A percentile compares a stretch with the other conserved stretches of the same genome.
phyloP scores from a whole-genome alignment of 306 rosid genomes.

The Fragaria ananassa region DNA sequence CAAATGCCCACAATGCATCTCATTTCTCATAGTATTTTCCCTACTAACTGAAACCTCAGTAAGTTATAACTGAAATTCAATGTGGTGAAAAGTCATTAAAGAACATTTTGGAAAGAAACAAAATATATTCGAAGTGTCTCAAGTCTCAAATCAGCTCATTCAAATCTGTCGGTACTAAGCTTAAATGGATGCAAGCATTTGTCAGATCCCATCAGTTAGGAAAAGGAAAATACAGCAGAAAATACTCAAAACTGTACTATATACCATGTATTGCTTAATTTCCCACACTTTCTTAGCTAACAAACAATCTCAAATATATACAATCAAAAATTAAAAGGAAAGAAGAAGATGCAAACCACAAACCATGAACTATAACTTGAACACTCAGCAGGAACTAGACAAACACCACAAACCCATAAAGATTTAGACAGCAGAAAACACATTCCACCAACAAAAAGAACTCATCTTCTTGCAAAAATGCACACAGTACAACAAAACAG shows the following conservation, averaged over 20 bases:
- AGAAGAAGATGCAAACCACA: background rate
- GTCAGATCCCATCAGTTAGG: constrained; percentile 22
- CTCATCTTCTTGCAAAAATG: background rate
- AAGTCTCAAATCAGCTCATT: background rate
- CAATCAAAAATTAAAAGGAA: background rate
- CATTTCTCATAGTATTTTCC: background rate
- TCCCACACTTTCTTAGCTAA: constrained; percentile 28
- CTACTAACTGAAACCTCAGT: background rate
- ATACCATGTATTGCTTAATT: constrained; percentile 5
- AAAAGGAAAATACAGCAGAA: constrained; percentile 11
- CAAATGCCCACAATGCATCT: background rate
- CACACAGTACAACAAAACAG: background rate
- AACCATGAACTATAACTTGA: background rate
- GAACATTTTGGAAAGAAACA: background rate
- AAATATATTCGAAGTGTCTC: background rate
- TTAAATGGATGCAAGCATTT: background rate
- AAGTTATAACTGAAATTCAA: background rate
- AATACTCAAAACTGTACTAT: background rate
- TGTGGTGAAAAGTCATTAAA: background rate
- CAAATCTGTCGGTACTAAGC: constrained; percentile 5
- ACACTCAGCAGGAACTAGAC: background rate
- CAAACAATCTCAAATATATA: constrained; percentile 18
- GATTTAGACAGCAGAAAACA: background rate
- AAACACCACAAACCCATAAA: constrained; percentile 9
- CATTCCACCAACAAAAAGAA: background rate